phyloP scores from a whole-genome alignment of 495 filamentous ascomycete genomes.

The Penicillium samsonianum region DNA sequence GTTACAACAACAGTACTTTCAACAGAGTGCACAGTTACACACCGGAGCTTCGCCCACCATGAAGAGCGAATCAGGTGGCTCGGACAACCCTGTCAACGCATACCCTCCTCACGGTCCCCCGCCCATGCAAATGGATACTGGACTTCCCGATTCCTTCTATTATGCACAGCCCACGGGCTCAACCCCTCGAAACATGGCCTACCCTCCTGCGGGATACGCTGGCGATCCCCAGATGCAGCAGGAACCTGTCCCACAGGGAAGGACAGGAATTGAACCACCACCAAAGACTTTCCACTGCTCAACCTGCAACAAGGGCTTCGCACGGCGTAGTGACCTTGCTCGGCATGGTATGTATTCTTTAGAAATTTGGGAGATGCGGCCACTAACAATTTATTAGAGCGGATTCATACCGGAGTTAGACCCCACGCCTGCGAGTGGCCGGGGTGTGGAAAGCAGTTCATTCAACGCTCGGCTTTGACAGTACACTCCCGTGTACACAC shows the following conservation, averaged over 20 bases:
- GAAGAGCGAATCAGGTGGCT: conserved; percentile 67
- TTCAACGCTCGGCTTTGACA: conserved; percentile 95
- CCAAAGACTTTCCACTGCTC: conserved; percentile 89
- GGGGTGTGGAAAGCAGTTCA: conserved; percentile 93
- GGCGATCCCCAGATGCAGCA: conserved; percentile 38
- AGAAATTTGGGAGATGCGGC: background rate
- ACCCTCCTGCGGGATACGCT: conserved; percentile 44
- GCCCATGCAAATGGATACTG: conserved; percentile 47
- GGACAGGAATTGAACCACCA: conserved; percentile 51
- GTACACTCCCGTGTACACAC: conserved; percentile 95
- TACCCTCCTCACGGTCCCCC: conserved; percentile 56
- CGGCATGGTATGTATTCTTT: conserved; percentile 73
- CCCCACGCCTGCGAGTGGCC: conserved; percentile 92
- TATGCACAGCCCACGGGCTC: conserved; percentile 43
- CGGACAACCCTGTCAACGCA: conserved; percentile 61
- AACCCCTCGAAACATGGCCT: conserved; percentile 55
- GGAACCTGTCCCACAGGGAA: conserved; percentile 39
- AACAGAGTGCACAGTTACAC: conserved; percentile 48
- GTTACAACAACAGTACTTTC: conserved; percentile 56
- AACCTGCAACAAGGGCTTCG: conserved; percentile 89
- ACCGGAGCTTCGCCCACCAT: conserved; percentile 49
- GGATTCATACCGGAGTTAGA: conserved; percentile 89
- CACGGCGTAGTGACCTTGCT: conserved; percentile 89
- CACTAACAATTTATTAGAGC: conserved; percentile 60
- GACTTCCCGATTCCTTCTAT: conserved; percentile 31